Evolutionary conservation across 306 rosid species (phyloP).

Genomic region (Ceratonia siliqua): DNA sequence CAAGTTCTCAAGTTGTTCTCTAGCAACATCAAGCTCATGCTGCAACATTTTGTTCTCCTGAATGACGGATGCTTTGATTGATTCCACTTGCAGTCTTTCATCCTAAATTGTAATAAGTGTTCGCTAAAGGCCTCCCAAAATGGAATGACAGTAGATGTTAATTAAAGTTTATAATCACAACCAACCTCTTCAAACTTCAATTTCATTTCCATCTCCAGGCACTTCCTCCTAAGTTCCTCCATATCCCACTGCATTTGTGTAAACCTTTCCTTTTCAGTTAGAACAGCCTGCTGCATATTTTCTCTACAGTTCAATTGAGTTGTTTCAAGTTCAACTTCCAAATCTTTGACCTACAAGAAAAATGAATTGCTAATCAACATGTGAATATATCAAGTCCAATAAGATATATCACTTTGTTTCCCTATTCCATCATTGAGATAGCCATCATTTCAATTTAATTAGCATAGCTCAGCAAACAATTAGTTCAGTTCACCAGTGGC

Average conservation of each 20-base stretch:
- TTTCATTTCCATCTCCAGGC: conserved; percentile 69
- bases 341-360: conserved; percentile 72
- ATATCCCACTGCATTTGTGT: conserved; percentile 93
- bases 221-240: conserved; percentile 72
- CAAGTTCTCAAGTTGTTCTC: conserved; percentile 65
- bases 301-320: conserved; percentile 67
- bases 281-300: conserved; percentile 75
- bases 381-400: conserved; percentile 7
- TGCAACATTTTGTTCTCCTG: conserved; percentile 72
- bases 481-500: neutral
- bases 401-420: conserved; percentile 1
- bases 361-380: conserved; percentile 26
- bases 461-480: neutral
- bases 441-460: neutral
- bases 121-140: conserved; percentile 27
- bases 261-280: conserved; percentile 71
- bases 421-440: conserved; percentile 21
- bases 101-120: conserved; percentile 60
- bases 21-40: conserved; percentile 68
- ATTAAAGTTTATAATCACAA: conserved; percentile 30
- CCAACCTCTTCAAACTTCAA: conserved; percentile 72
- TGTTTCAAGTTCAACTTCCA: conserved; percentile 92
- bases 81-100: conserved; percentile 64
- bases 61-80: conserved; percentile 54
- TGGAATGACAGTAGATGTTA: conserved; percentile 29